phyloP scores from a whole-genome alignment of 306 rosid genomes.

The Malus sylvestris region DNA sequence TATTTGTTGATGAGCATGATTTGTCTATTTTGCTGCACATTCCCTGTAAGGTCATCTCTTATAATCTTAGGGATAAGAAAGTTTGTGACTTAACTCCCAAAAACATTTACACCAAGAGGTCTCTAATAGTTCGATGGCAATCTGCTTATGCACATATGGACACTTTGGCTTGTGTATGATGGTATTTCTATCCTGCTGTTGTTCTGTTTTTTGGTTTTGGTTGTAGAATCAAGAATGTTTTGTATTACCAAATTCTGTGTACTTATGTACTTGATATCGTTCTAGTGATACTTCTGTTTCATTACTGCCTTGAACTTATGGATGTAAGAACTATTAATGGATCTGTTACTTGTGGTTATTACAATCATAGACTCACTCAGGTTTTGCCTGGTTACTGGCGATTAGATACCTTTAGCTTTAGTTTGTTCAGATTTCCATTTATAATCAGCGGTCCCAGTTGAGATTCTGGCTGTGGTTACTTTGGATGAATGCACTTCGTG shows the following conservation, averaged over 20 bases:
- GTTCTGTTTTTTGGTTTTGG: not conserved
- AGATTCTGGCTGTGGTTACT: too few relatives aligned
- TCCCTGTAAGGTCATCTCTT: not conserved
- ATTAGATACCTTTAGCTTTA: too few relatives aligned
- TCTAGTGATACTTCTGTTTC: not conserved
- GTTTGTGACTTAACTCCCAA: not conserved
- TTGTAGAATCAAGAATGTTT: not conserved
- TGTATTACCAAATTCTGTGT: not conserved
- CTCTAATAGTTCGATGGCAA: not conserved
- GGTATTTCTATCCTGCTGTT: not conserved
- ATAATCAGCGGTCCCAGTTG: too few relatives aligned
- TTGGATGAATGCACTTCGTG: too few relatives aligned
- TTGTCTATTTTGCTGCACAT: too few relatives aligned
- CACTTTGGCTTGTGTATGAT: slow-evolving; percentile 1
- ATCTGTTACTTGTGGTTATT: too few relatives aligned
- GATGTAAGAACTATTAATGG: too few relatives aligned
- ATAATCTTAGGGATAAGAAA: slow-evolving; percentile 1
- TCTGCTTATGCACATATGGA: not conserved
- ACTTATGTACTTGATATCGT: not conserved
- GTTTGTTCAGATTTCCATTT: too few relatives aligned
- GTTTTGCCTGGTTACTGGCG: too few relatives aligned
- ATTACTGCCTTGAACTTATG: not conserved
- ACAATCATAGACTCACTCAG: too few relatives aligned
- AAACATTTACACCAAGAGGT: not conserved
- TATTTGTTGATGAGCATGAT: too few relatives aligned